Evolutionary conservation across 768 basidiomycete genomes (phyloP), one percentile per base, ranked within the genome.

Genomic region (Russula ochroleuca): DNA sequence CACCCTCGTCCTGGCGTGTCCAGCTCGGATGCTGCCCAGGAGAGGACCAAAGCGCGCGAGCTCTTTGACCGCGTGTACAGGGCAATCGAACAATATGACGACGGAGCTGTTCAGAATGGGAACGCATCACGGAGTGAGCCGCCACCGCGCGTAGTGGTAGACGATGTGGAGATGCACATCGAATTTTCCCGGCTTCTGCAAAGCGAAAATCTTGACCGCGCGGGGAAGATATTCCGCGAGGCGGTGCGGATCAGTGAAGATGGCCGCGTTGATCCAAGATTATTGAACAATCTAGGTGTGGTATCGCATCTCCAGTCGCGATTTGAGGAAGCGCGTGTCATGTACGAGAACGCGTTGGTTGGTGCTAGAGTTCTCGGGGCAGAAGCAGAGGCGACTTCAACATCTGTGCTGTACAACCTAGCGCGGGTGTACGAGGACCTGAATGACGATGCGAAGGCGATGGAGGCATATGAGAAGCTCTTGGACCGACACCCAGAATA

Each of bases 401-500:
- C 92, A 0, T 87, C 90, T 0, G 83, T 94, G 28, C 76, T 94
- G 50, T 98, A 92, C 75, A 99, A 99, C 72, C 84, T 98, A 25
- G 97, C 90, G 0, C 80, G 94, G 62, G 87, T 90, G 17, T 95
- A 94, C 69, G 97, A 99, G 73, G 92, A 94, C 52, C 79, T 83
- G 58, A 88, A 88, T 1, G 87, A 92, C 40, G 79, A 81, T 5
- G 79, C 75, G 1, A 79, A 87, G 64, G 95, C 96, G 2, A 86
- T 81, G 66, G 91, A 89, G 68, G 93, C 92, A 1, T 98, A 95
- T 69, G 84, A 87, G 53, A 93, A 94, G 74, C 79, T 98, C 10
- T 75, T 98, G 40, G 77, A 84, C n/a, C 81, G 89, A 58, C 96
- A 98, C 78, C 93, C 95, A 1, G 97, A 98, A 75, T 98, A 96